Base-by-base conservation (phyloP, 2,329 filamentous ascomycete species). In the Aspergillus chevalieri region DNA sequence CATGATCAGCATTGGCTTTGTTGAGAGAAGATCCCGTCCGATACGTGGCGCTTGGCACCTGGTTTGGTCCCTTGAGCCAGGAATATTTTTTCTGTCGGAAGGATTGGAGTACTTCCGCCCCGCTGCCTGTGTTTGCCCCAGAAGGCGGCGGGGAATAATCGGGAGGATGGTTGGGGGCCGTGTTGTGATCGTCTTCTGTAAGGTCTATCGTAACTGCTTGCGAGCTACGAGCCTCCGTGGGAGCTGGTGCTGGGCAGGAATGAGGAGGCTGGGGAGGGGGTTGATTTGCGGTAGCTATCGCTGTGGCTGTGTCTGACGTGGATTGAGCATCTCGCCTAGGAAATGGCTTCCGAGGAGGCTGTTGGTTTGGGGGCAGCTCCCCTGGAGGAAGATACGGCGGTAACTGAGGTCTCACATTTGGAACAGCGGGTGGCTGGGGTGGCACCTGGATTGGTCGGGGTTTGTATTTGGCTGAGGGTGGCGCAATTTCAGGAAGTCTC, bases 1-100 rank as follows among this genome's bases (percentile, higher is more conserved):
- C 14, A 41, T 8, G 38, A 41, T 15, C 15, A 22, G 17, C 38
- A 36, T 36, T 36, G 26, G 10, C 10, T 17, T 36, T 36, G 14
- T 36, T 17, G 34, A 36, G 15, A 15, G 34, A 36, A n/a, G 4
- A 17, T 36, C 34, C 8, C 17, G 38, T 41, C 17, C 10, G 15
- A 19, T 15, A 41, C 38, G 38, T 44, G 42, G 42, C 42, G 22
- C 12, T 44, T 15, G 42, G 47, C 36, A 48, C 50, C 36, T 44
- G 44, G 39, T 28, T 38, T 44, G 14, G 41, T 44, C 43, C 47
- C 50, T 51, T 51, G 4, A 69, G 58, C 67, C 66, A 69, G 12
- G 44, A 22, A 45, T 68, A 66, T 22, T 59, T 52, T 44, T 69
- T 70, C 22, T 56, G 58, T 43, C 57, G 61, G 46, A 69, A 53